Evolutionary conservation across 2,329 filamentous ascomycete species (phyloP), one percentile per base, ranked within the genome.

Genomic region (Trichoderma endophyticum): DNA sequence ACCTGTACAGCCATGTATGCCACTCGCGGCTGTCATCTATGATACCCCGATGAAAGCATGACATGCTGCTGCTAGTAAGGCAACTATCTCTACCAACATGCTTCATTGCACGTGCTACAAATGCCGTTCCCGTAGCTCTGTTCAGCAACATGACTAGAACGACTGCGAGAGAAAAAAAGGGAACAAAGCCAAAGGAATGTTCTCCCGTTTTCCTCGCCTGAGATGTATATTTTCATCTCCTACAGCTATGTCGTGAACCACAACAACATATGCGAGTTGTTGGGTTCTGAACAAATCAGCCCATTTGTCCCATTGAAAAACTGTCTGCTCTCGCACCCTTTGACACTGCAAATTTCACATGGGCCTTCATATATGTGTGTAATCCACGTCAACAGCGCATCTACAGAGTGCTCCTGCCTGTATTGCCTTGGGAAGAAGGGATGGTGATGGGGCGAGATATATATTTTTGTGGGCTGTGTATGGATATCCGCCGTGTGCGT

Each of bases 361-460:
- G 14, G n/a, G 18, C 26, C 26, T 6, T 12, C 26, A 14, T 11
- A 21, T 51, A 32, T n/a, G 34, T 70, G 57, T 62, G 21, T 71
- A 59, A 15, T 34, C 43, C 51, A 36, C 28, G 26, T 60, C 69
- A 36, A 57, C 39, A 56, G 30, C 57, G 56, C 32, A 59, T 15
- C 24, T 68, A 43, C 51, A 24, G 32, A 68, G 34, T 43, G 34
- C 26, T 34, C 57, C 30, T 30, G 18, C 57, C 28, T 60, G 30
- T 60, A 21, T n/a, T 12, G 48, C 48, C 48, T 14, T 54, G 11
- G 15, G 3, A 8, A 51, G 48, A 32, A 34, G 32, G 56, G 24
- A 24, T 59, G 56, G 56, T 34, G 51, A 69, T 54, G 64, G 57
- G 70, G 62, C 70, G 59, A 61, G 57, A 62, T 56, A 48, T 56